Base-by-base conservation (phyloP, 1,284 basidiomycete species). In the Mycosarcoma mackinlayi region DNA sequence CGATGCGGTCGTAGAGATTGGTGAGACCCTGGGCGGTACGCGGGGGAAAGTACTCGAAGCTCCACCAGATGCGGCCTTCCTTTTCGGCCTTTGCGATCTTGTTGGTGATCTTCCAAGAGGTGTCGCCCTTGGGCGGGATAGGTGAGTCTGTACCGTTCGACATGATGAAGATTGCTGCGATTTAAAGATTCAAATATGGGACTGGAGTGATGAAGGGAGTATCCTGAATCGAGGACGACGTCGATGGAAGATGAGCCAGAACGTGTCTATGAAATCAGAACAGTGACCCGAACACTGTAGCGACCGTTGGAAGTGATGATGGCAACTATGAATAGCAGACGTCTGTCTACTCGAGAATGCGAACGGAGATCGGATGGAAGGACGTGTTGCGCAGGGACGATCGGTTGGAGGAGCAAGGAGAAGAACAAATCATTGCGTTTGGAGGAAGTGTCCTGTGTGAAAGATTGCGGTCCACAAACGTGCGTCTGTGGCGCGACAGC, bases 31-130 rank as follows among this genome's bases (percentile, higher is more conserved):
- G 94, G 40, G 93, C 92, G 31, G 94, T 96, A 70, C 94, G 87
- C 27, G 94, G 94, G 57, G 94, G 94, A 78, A 97, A 97, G 85
- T 94, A 97, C 83, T 97, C 94, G 82, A 97, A 97, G 48, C 91
- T 76, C 80, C 80, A 82, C 74, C 79, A 81, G 46, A 74, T 77
- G 41, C 79, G 63, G 25, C 77, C 78, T 49, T 82, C 80, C 40
- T 61, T 63, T 66, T 81, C 75, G 37, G 80, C 80, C 64, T 75
- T 71, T 51, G 80, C 79, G 51, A 82, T 73, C 77, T 82, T 82
- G 57, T 65, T 62, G 31, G 80, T 82, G 73, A 82, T 72, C 63
- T 67, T 72, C 69, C 69, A 72, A 19, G 59, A 72, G 45, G 63
- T 62, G 44, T 72, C 69, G 11, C 63, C 69, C 63, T 72, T 59